A percentile compares a stretch with the other conserved stretches of the same genome.
These are phyloP conservation scores for Tolypocladium ophioglossoides DNA, from an alignment of 2,329 filamentous ascomycete genomes.

Conservation along the genomic window DNA sequence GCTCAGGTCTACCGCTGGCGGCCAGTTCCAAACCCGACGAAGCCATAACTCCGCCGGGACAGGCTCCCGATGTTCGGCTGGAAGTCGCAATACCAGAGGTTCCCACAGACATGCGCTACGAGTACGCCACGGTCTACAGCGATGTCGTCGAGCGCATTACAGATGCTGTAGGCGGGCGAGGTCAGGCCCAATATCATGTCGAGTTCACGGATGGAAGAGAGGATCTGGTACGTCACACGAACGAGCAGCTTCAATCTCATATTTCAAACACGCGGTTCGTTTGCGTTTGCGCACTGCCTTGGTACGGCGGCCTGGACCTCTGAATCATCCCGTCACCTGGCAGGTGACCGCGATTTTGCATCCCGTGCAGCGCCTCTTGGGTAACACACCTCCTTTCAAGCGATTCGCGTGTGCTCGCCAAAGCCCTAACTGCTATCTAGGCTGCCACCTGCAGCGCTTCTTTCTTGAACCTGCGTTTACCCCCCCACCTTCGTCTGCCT, in stretches of 20 bases:
- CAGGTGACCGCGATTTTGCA: not conserved
- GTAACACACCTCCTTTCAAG: not conserved
- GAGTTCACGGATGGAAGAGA: slow-evolving; percentile 36
- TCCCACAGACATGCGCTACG: slow-evolving; percentile 10
- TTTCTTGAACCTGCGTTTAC: not conserved
- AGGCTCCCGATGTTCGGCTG: slow-evolving; percentile 7
- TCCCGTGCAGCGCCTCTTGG: not conserved
- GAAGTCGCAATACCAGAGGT: slow-evolving; percentile 21
- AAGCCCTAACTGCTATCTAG: not conserved
- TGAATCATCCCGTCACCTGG: not conserved
- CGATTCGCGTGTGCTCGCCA: not conserved
- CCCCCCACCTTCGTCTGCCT: not conserved
- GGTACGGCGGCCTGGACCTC: not conserved
- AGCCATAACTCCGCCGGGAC: not conserved
- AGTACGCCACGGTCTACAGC: slow-evolving; percentile 23
- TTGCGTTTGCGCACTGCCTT: not conserved
- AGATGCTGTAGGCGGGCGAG: slow-evolving; percentile 13
- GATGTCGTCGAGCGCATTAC: slow-evolving; percentile 26
- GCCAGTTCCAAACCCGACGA: not conserved
- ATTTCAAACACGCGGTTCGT: no score
- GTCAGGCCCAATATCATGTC: slow-evolving; percentile 21
- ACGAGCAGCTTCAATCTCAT: not conserved
- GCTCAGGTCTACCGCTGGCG: not conserved
- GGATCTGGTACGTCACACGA: slow-evolving; percentile 23
- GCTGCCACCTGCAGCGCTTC: not conserved